Evolutionary conservation across 345 rosid species (phyloP), one percentile per base, ranked within the genome.

Genomic region (Lepidium sativum): DNA sequence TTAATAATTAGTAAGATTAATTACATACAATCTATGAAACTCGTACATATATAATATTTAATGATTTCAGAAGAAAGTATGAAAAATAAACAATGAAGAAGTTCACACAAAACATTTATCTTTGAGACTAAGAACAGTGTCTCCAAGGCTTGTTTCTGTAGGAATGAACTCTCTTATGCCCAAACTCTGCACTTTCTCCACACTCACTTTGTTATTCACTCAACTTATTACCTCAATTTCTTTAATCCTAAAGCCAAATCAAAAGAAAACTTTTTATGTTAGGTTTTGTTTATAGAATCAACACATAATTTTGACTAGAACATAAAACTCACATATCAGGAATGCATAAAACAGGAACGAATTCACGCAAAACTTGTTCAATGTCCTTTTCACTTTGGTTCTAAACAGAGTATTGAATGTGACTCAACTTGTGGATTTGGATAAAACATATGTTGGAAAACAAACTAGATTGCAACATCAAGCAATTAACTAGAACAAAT

Each of bases 51-150:
- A n/a, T n/a, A n/a, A n/a, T n/a, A n/a, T n/a, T 21, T 21, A 21
- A 21, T 21, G 3, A 0, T 27, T 27, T 27, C 31, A 6, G 6
- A 47, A 49, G 29, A 4, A 25, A 27, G 47, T 23, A 42, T 0
- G 9, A n/a, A 17, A 14, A 31, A 15, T 29, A 65, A 4, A 27
- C 31, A 27, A n/a, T 50, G 17, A 6, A 33, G 45, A 9, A 1
- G 55, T 48, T 71, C 53, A 71, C 31, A 67, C 21, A 56, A 63
- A 65, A 63, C 29, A 33, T 39, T 65, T 72, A 66, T 74, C 64
- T 60, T 62, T 70, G 59, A 74, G 73, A 73, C 82, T 75, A 48
- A 77, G 80, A 31, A 84, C 78, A 1, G 90, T 88, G 62, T 86
- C 89, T 73, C 67, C 77, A 2, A 85, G 38, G 73, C 82, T 86